phyloP scores from a whole-genome alignment of 192 early-diverging fungal species.

The Irineochytrium annulatum region DNA sequence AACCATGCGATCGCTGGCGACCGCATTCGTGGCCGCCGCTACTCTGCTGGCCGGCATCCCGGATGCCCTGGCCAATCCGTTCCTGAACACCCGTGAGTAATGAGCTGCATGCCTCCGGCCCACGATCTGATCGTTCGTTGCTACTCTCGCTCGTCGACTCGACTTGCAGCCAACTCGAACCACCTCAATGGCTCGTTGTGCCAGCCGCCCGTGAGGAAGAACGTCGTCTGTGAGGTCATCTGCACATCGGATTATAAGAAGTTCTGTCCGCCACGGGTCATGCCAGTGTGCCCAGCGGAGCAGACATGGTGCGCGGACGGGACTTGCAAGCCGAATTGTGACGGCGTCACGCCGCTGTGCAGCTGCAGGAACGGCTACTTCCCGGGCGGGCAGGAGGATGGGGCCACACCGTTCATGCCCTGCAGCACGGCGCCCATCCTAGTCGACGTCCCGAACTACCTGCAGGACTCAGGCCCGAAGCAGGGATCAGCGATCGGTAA shows the following conservation, averaged over 20 bases:
- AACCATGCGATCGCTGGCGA: neutral
- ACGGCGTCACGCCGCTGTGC: neutral
- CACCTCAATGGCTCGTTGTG: constrained; percentile 1
- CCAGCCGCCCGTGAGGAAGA: constrained; percentile 2
- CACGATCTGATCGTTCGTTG: neutral
- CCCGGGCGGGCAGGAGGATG: neutral
- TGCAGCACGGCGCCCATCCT: constrained; percentile 9
- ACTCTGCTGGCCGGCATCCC: neutral
- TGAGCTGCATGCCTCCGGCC: neutral
- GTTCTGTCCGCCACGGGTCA: constrained; percentile 14
- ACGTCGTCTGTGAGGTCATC: constrained; percentile 12
- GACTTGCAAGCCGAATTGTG: constrained; percentile 2
- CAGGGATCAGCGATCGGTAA: neutral
- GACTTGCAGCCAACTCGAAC: constrained; percentile 9
- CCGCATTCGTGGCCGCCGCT: neutral
- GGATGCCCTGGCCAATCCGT: constrained; percentile 5
- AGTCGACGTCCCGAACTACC: neutral
- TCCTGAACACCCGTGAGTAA: constrained; percentile 20
- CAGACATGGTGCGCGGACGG: constrained; percentile 16
- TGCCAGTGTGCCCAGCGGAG: constrained; percentile 1
- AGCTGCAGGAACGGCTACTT: neutral
- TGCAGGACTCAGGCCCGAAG: neutral
- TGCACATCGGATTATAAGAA: constrained; percentile 10
- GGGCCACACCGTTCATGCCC: neutral
- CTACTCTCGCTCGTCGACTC: neutral